Evolutionary conservation across 345 rosid species (phyloP).

Genomic region (Brassica cretica): DNA sequence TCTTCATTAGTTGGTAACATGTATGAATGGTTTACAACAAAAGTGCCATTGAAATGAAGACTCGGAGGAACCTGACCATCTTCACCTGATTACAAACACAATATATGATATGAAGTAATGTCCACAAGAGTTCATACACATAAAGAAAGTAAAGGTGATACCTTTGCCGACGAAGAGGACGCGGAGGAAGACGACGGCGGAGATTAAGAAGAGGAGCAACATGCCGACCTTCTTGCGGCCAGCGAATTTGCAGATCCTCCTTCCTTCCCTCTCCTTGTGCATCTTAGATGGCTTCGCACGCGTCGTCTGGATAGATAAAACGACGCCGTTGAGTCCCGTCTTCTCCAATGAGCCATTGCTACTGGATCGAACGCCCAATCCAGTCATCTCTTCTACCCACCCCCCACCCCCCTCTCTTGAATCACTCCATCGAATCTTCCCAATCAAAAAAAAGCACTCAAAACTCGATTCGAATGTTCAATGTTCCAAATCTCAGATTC

Average conservation of each 20-base stretch:
- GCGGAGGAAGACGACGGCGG: conserved; percentile 81
- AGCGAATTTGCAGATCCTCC: conserved; percentile 85
- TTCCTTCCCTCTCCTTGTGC: conserved; percentile 75
- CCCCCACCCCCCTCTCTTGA: neutral
- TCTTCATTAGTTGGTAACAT: conserved; percentile 34
- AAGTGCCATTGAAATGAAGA: conserved; percentile 46
- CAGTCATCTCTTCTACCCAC: conserved; percentile 52
- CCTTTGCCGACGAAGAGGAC: conserved; percentile 74
- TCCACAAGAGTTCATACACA: too few relatives aligned
- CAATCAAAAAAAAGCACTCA: neutral
- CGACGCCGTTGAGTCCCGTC: conserved; percentile 55
- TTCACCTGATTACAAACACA: conserved; percentile 55
- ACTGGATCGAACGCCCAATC: conserved; percentile 80
- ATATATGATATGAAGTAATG: too few relatives aligned
- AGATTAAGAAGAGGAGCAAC: conserved; percentile 78
- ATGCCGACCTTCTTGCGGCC: conserved; percentile 95
- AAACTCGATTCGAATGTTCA: too few relatives aligned
- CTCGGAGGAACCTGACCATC: conserved; percentile 52
- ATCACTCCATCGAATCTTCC: conserved; percentile 45
- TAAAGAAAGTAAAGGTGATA: too few relatives aligned
- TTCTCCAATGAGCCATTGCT: conserved; percentile 87
- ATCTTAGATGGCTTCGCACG: conserved; percentile 74
- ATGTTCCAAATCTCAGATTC: conserved; percentile 19
- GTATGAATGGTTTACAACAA: conserved; percentile 27
- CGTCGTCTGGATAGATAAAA: conserved; percentile 50